phyloP scores from a whole-genome alignment of 23 red algal genomes.

The Cyanidioschyzon merolae region DNA sequence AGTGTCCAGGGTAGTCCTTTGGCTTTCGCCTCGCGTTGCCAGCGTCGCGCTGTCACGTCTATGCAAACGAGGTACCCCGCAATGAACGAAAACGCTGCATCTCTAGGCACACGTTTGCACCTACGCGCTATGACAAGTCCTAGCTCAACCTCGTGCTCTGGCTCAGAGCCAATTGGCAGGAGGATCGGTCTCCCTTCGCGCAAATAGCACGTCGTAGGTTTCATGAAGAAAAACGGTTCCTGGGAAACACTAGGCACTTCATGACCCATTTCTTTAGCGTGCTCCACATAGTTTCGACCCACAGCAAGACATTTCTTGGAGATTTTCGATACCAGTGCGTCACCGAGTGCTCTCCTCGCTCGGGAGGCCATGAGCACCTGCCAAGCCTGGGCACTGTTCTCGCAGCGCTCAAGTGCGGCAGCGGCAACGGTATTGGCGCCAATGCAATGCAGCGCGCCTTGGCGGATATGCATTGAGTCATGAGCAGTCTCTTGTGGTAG shows the following conservation, averaged over 20 bases:
- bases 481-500: no score
- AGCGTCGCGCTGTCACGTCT: constrained; percentile 21
- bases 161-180: background rate
- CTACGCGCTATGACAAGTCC: constrained; percentile 9
- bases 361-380: background rate
- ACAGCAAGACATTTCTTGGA: constrained; percentile 3
- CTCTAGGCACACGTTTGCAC: background rate
- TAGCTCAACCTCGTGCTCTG: constrained; percentile 18
- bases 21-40: constrained; percentile 14
- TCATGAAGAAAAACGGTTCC: constrained; percentile 19
- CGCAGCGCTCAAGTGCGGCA: no score
- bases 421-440: no score
- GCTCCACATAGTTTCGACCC: constrained; percentile 16
- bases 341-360: background rate
- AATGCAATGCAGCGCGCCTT: no score
- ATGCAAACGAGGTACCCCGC: constrained; percentile 21
- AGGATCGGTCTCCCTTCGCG: constrained; percentile 5
- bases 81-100: background rate
- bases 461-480: no score
- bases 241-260: background rate
- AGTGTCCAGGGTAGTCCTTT: constrained; percentile 18
- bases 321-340: background rate
- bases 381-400: no score
- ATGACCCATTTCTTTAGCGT: constrained; percentile 24
- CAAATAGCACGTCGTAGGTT: constrained; percentile 19